Base-by-base conservation (phyloP, 768 basidiomycete species). In the Xerocomellus intermedius region DNA sequence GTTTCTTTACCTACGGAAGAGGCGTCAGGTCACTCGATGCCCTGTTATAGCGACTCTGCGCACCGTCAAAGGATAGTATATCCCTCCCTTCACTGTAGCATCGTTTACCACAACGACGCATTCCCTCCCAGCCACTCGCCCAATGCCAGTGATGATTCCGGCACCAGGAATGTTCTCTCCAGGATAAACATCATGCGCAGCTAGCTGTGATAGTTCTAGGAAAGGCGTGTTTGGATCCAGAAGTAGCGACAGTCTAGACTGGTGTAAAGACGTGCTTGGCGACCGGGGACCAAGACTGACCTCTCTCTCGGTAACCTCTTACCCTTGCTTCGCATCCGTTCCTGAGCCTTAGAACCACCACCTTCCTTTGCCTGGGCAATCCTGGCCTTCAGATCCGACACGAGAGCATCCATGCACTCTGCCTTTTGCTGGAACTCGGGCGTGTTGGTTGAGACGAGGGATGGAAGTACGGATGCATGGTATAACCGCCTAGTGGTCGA, bases 81-180 rank as follows among this genome's bases (percentile, higher is more conserved):
- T 90, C 8, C 94, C 94, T 14, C 94, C 94, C 69, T 94, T 94
- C 26, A 94, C 91, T 8, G 91, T 94, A 32, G 94, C 87, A 67
- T 98, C 94, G 69, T 97, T 98, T n/a, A 91, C 89, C 5, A 96
- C 86, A 5, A 98, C 72, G 59, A 97, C 84, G 64, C 91, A 94
- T 70, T 95, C 91, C 54, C 82, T 76, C 1, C 92, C 92, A 22
- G 86, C 80, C 37, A 94, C 84, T 30, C 89, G 77, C 3, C 88
- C 88, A 56, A 87, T 80, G 21, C 94, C 94, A 3, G 94, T 93
- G 56, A 98, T 89, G 41, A 98, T 82, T 4, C 94, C 95, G 2
- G 93, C 94, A 0, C 88, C 90, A 19, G 95, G 94, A 30, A 97
- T 83, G 48, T 79, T 75, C 58, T 90, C 78, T 6, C 75, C 82